Evolutionary conservation across 169 alveolate genomes (phyloP).

Genomic region (Plasmodium inui): DNA sequence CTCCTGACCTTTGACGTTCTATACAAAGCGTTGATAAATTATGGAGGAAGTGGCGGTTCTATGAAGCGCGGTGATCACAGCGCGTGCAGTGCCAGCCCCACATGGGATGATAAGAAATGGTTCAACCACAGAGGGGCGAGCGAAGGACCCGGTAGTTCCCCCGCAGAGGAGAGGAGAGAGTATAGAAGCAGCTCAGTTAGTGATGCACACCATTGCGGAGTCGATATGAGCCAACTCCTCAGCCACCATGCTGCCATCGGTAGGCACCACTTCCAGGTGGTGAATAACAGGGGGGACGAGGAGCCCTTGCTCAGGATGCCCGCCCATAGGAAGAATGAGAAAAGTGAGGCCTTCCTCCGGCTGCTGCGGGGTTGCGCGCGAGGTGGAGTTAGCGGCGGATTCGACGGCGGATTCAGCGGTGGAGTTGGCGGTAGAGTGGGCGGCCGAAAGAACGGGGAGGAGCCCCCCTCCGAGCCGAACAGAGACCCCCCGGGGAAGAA

Average conservation of each 20-base stretch:
- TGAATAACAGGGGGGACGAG: background rate
- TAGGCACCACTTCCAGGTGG: background rate
- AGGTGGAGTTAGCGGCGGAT: no score
- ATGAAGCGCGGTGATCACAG: background rate
- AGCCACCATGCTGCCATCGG: background rate
- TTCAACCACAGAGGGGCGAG: background rate
- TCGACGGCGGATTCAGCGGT: background rate
- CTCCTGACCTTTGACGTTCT: conserved; percentile 20
- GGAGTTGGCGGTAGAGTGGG: no score
- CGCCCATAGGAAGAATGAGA: background rate
- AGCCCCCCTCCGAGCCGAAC: background rate
- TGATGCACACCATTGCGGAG: background rate
- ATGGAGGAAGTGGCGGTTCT: background rate
- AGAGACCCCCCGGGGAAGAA: background rate
- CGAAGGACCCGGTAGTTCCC: background rate
- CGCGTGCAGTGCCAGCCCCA: background rate
- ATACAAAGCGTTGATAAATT: conserved; percentile 15
- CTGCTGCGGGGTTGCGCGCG: background rate
- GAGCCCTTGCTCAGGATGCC: background rate
- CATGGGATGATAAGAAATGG: background rate
- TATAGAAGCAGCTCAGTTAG: background rate
- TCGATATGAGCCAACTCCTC: background rate
- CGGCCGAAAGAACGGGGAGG: background rate
- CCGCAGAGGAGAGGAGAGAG: background rate
- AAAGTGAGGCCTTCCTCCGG: background rate